Conservation (phyloP, 129 eudicot genomes). For the Tagetes erecta region DNA sequence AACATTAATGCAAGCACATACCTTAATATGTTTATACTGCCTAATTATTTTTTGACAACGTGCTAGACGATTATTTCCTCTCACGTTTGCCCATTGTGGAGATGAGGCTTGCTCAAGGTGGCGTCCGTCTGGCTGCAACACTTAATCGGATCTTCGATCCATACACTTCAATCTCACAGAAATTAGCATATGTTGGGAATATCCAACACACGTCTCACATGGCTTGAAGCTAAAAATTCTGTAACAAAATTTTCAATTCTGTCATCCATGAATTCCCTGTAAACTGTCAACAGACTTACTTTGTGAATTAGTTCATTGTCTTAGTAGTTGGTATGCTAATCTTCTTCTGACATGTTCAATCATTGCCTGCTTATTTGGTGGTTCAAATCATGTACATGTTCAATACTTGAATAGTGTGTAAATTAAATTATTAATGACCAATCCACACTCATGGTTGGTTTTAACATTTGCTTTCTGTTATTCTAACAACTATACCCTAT, state of each 20-base stretch:
- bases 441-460: neutral
- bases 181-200: slow-evolving; percentile 36
- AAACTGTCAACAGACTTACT: slow-evolving; percentile 8
- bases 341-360: neutral
- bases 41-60: slow-evolving; percentile 16
- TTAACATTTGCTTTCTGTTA: too few species aligned
- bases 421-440: neutral
- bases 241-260: slow-evolving; percentile 18
- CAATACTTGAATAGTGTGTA: neutral
- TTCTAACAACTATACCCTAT: too few species aligned
- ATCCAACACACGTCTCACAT: slow-evolving; percentile 12
- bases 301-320: neutral
- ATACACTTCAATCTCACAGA: slow-evolving; percentile 36
- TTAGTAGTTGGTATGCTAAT: slow-evolving; percentile 30
- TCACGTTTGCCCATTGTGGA: slow-evolving; percentile 89
- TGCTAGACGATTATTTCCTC: slow-evolving; percentile 85
- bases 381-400: slow-evolving; percentile 4
- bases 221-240: slow-evolving; percentile 20
- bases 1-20: neutral
- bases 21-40: neutral
- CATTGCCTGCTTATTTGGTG: slow-evolving; percentile 1
- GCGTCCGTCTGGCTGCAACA: slow-evolving; percentile 87
- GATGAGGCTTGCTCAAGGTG: slow-evolving; percentile 86
- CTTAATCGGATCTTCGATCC: slow-evolving; percentile 76
- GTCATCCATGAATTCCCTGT: slow-evolving; percentile 14